phyloP scores from a whole-genome alignment of 768 basidiomycete species.

The Rhizopogon salebrosus region DNA sequence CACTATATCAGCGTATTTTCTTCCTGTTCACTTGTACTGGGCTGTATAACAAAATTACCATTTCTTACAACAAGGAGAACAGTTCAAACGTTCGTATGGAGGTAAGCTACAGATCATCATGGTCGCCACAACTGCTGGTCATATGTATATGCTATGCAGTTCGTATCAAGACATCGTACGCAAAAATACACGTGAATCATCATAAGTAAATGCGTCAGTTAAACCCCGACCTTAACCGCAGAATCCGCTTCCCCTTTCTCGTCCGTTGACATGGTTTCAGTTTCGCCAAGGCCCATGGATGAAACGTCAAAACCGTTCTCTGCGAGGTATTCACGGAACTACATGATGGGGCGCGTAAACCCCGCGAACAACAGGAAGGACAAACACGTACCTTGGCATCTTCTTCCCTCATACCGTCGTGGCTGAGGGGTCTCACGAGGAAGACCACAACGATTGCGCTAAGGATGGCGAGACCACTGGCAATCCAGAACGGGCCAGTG shows the following conservation, averaged over 20 bases:
- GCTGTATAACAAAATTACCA: too few species aligned
- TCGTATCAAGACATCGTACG: not conserved
- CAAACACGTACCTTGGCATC: constrained; percentile 51
- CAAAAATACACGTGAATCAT: not conserved
- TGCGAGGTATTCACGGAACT: constrained; percentile 83
- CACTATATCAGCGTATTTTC: not conserved
- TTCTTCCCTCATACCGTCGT: constrained; percentile 77
- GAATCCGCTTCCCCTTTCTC: constrained; percentile 11
- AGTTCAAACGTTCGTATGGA: not conserved
- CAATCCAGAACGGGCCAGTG: constrained; percentile 87
- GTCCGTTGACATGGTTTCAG: constrained; percentile 18
- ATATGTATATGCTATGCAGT: not conserved
- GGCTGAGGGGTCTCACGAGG: constrained; percentile 67
- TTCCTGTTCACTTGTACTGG: not conserved
- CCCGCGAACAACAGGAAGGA: not conserved
- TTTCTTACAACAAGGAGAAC: not conserved
- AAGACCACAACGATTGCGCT: constrained; percentile 70
- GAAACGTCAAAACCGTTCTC: constrained; percentile 74
- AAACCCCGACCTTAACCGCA: constrained; percentile 7
- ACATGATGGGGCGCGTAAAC: not conserved
- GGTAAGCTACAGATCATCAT: not conserved
- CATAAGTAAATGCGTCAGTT: not conserved
- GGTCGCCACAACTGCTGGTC: too few species aligned
- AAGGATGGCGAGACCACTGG: constrained; percentile 76
- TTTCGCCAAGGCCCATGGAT: constrained; percentile 52